Evolutionary conservation across 108 stramenopile genomes (phyloP).

Genomic region (Craspedostauros australis): DNA sequence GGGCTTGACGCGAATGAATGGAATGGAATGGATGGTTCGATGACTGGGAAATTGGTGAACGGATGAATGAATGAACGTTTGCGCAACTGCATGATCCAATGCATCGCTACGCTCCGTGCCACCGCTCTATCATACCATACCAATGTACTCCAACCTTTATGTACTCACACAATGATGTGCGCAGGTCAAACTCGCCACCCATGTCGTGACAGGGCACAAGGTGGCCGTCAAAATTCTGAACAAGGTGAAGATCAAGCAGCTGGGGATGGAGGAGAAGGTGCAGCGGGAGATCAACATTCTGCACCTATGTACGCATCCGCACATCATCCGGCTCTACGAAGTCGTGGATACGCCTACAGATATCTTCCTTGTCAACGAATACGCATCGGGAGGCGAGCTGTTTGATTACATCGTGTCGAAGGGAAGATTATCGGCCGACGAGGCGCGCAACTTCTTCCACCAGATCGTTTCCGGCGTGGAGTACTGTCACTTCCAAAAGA

Average conservation of each 20-base stretch:
- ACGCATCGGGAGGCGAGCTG: constrained; percentile 97
- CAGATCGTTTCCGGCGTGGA: constrained; percentile 98
- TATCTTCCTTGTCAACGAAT: constrained; percentile 99
- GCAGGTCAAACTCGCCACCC: constrained; percentile 93
- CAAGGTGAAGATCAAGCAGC: constrained; percentile 95
- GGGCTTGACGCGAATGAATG: too few relatives aligned
- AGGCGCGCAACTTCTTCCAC: constrained; percentile 98
- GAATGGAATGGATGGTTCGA: too few relatives aligned
- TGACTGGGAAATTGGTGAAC: too few relatives aligned
- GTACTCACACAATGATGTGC: too few relatives aligned
- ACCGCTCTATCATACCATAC: too few relatives aligned
- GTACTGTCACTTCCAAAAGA: constrained; percentile 98
- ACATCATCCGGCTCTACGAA: constrained; percentile 98
- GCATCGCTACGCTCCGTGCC: too few relatives aligned
- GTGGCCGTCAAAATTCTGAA: constrained; percentile 99
- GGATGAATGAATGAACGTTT: too few relatives aligned
- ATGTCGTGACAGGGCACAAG: constrained; percentile 96
- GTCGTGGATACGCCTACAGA: constrained; percentile 97
- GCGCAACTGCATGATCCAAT: too few relatives aligned
- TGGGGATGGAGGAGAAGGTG: constrained; percentile 99
- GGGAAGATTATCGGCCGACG: constrained; percentile 90
- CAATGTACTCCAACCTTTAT: too few relatives aligned
- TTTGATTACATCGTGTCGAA: constrained; percentile 99
- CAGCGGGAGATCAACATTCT: constrained; percentile 99
- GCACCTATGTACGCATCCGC: constrained; percentile 97